Evolutionary conservation across 768 basidiomycete species (phyloP), one percentile per base, ranked within the genome.

Genomic region (Zangia roseola): DNA sequence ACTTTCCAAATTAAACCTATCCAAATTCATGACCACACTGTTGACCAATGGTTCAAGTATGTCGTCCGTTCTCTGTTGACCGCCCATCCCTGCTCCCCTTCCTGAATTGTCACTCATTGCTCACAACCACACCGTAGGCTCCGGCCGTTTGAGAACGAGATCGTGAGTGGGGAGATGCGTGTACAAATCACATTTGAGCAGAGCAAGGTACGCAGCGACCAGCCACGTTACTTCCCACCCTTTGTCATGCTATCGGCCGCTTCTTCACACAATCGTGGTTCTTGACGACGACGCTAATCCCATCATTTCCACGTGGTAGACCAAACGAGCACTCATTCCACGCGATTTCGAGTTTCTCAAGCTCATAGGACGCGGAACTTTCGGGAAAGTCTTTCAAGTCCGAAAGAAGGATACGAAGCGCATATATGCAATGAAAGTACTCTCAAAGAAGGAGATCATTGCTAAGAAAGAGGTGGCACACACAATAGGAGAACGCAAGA

Each of bases 391-490:
- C 17, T 98, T 97, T 78, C 97, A 99, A 70, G 97, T 99, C 41
- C 91, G 97, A 53, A 99, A 99, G 74, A 85, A 78, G 67, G 94
- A 99, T 74, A 99, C 97, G 35, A 90, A 92, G 69, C 90, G 97
- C 39, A 98, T 99, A 72, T 99, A 97, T 74, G 97, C 97, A 43
- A 98, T 99, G 95, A 99, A 99, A 65, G 91, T 98, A 48, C 79
- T 99, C 33, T 94, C 91, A 26, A 99, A 99, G 74, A 94, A 92
- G 76, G 97, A 99, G 71, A 98, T 99, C 60, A 84, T 98, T 46
- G 94, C 91, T 21, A 98, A 97, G 78, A 98, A 98, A 71, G 97
- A 99, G 69, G 93, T 99, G 38, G 95, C 95, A 9, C 97, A 99
- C 69, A 99, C 97, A 14, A 98, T 99, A 48, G 97, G 97, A 58